phyloP scores from a whole-genome alignment of 176 grass and related monocot genomes.

The Chrysopogon serrulatus region DNA sequence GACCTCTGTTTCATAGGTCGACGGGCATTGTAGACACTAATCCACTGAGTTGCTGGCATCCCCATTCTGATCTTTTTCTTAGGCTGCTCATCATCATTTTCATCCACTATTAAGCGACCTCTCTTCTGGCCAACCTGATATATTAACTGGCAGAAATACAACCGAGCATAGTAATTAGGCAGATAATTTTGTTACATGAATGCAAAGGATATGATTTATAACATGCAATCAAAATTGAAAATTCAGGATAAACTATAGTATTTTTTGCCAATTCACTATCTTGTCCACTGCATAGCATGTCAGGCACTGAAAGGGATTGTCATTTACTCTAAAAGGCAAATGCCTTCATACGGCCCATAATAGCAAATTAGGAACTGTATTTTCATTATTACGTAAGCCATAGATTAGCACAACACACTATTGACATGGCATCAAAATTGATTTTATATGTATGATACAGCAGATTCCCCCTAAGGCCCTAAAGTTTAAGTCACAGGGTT shows the following conservation, averaged over 20 bases:
- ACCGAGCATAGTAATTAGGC: slow-evolving; percentile 15
- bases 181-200: neutral
- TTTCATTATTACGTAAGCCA: neutral
- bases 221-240: neutral
- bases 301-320: neutral
- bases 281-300: neutral
- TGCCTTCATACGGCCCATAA: neutral
- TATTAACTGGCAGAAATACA: slow-evolving; percentile 59
- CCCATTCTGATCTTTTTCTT: slow-evolving; percentile 97
- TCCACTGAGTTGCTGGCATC: slow-evolving; percentile 87
- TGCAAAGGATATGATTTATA: neutral
- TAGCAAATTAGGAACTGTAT: neutral
- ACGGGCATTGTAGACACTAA: slow-evolving; percentile 90
- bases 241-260: neutral
- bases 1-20: slow-evolving; percentile 96
- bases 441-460: neutral
- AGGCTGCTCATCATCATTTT: slow-evolving; percentile 86
- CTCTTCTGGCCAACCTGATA: slow-evolving; percentile 94
- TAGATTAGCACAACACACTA: neutral
- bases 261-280: neutral
- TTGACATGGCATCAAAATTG: neutral
- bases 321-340: slow-evolving; percentile 5
- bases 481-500: slow-evolving; percentile 5
- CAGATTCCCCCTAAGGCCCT: neutral
- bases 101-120: slow-evolving; percentile 64